A percentile compares a stretch with the other conserved stretches of the same genome.
Conservation (phyloP, 2,329 filamentous ascomycete genomes). For the Pseudocercospora crystallina region DNA sequence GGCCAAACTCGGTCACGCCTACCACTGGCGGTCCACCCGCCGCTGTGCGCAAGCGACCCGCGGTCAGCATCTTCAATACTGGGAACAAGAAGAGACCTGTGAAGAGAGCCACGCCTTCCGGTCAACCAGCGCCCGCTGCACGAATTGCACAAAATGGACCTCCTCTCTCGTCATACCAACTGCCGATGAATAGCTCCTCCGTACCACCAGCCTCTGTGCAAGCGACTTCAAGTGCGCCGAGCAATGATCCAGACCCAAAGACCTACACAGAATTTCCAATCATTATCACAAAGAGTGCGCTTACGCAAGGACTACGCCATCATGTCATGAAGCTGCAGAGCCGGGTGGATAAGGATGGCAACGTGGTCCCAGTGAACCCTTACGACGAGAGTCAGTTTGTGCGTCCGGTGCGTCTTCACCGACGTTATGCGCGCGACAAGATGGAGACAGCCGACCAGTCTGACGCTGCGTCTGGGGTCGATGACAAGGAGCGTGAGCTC, state of each 20-base stretch:
- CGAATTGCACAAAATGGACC: constrained; percentile 13
- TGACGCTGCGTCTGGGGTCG: constrained; percentile 44
- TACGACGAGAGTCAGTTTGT: constrained; percentile 81
- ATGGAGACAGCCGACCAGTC: constrained; percentile 38
- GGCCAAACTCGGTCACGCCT: constrained; percentile 35
- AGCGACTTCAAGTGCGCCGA: constrained; percentile 10
- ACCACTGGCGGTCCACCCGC: constrained; percentile 39
- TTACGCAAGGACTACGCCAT: constrained; percentile 77
- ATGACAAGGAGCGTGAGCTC: constrained; percentile 65
- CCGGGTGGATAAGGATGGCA: constrained; percentile 41
- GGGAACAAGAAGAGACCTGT: constrained; percentile 39
- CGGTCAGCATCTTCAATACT: constrained; percentile 35
- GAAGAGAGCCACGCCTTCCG: constrained; percentile 9
- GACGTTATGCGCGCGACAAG: constrained; percentile 75
- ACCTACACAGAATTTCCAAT: constrained; percentile 62
- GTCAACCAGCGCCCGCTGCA: constrained; percentile 13
- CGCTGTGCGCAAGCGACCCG: constrained; percentile 36
- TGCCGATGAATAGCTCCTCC: constrained; percentile 12
- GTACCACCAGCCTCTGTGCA: constrained; percentile 14
- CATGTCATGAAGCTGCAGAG: constrained; percentile 82
- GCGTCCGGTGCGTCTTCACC: constrained; percentile 82
- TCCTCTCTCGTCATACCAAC: constrained; percentile 8
- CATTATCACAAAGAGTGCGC: constrained; percentile 76
- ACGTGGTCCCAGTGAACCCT: constrained; percentile 52
- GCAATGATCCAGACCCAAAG: constrained; percentile 13